Evolutionary conservation across 1,284 basidiomycete genomes (phyloP).

Genomic region (Fomitopsis palustris): DNA sequence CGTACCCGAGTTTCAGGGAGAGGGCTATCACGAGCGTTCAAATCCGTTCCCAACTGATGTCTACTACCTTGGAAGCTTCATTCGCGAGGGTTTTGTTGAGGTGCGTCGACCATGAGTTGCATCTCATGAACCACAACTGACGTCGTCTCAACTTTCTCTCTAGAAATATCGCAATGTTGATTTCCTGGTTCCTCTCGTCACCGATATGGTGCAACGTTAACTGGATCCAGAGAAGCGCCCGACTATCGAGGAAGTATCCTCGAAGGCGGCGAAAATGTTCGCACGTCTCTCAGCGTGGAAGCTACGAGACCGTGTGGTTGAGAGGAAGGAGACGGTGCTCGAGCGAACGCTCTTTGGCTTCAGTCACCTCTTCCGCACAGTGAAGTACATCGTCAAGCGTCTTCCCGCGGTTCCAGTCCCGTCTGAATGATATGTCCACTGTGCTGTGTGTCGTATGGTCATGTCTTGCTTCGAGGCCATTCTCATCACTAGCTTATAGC

Average conservation of each 20-base stretch:
- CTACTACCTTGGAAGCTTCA: slow-evolving; percentile 26
- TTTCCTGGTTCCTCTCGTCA: slow-evolving; percentile 13
- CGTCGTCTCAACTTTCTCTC: too few species aligned
- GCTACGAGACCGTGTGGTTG: neutral
- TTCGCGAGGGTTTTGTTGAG: slow-evolving; percentile 24
- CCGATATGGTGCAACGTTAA: slow-evolving; percentile 12
- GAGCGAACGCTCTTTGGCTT: neutral
- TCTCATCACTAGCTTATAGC: too few species aligned
- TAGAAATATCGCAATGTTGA: slow-evolving; percentile 9
- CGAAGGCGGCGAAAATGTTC: neutral
- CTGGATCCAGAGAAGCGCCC: slow-evolving; percentile 11
- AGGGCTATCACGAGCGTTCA: slow-evolving; percentile 3
- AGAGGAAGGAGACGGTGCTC: neutral
- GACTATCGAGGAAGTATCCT: slow-evolving; percentile 11
- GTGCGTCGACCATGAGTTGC: slow-evolving; percentile 6
- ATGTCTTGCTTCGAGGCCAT: too few species aligned
- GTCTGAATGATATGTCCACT: too few species aligned
- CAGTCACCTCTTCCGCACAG: neutral
- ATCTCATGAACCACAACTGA: too few species aligned
- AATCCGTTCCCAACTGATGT: slow-evolving; percentile 28
- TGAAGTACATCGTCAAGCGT: neutral
- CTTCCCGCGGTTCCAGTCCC: neutral
- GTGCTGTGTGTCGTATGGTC: too few species aligned
- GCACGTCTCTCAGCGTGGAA: neutral
- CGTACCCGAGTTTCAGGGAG: slow-evolving; percentile 21